These are phyloP conservation scores for Pythium sp. DNA, from an alignment of 352 stramenopile species.

Conservation along the genomic window DNA sequence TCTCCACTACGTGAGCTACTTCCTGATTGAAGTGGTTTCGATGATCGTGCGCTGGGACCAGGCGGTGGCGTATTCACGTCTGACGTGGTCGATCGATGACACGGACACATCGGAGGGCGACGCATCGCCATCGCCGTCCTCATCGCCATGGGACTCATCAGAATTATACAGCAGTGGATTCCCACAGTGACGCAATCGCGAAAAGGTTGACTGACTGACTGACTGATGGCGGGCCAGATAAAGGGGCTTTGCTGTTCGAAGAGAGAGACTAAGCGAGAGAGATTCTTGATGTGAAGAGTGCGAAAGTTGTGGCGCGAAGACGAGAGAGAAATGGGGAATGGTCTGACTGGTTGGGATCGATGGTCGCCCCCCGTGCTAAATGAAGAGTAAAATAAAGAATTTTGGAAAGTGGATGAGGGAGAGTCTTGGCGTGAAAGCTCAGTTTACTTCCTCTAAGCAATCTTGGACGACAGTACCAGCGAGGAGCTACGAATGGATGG, in stretches of 20 bases:
- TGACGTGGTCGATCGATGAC: constrained; percentile 12
- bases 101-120: not conserved
- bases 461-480: not conserved
- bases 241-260: constrained; percentile 1
- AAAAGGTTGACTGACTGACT: not conserved
- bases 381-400: not conserved
- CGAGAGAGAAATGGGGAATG: not conserved
- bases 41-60: constrained; percentile 25
- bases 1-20: constrained; percentile 25
- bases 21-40: constrained; percentile 19
- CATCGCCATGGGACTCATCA: constrained; percentile 12
- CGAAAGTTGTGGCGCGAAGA: not conserved
- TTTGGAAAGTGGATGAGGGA: not conserved
- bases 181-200: constrained; percentile 1
- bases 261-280: not conserved
- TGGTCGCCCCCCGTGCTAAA: not conserved
- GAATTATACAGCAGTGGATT: not conserved
- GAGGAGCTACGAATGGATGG: not conserved
- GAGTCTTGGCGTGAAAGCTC: not conserved
- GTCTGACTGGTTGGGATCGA: not conserved
- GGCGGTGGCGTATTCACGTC: constrained; percentile 12
- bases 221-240: not conserved
- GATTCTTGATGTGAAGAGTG: not conserved
- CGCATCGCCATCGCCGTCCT: not conserved
- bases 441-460: not conserved